phyloP scores from a whole-genome alignment of 2,329 filamentous ascomycete species.

The Fulvia fulva region DNA sequence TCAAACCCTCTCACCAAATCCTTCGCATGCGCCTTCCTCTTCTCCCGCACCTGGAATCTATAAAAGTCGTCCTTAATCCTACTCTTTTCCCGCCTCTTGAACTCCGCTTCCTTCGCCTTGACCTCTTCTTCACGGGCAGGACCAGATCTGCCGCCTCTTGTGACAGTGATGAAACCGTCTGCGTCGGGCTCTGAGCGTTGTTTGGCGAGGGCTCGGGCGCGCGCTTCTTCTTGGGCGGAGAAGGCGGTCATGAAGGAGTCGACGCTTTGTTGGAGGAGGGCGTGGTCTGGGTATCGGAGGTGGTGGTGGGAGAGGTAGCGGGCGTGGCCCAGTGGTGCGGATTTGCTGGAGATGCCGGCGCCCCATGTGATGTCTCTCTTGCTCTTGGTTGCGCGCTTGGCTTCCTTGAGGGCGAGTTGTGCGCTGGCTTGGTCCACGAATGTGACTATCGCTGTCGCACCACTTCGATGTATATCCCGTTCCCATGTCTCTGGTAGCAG shows the following conservation, averaged over 20 bases:
- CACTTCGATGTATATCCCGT: slow-evolving; percentile 64
- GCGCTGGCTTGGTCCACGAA: slow-evolving; percentile 81
- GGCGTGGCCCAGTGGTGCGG: slow-evolving; percentile 53
- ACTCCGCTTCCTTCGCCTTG: slow-evolving; percentile 58
- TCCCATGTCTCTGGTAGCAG: slow-evolving; percentile 69
- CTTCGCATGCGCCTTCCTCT: slow-evolving; percentile 69
- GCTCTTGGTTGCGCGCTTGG: slow-evolving; percentile 55
- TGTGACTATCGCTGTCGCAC: slow-evolving; percentile 73
- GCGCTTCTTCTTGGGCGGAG: slow-evolving; percentile 60
- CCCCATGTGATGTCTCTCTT: slow-evolving; percentile 67
- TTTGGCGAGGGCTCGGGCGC: slow-evolving; percentile 58
- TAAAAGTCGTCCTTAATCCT: slow-evolving; percentile 71
- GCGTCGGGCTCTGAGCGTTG: slow-evolving; percentile 80
- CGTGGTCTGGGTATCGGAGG: slow-evolving; percentile 65
- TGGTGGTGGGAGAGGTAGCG: slow-evolving; percentile 62
- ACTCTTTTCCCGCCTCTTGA: slow-evolving; percentile 57
- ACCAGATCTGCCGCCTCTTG: slow-evolving; percentile 68
- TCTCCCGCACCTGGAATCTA: slow-evolving; percentile 76
- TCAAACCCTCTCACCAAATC: slow-evolving; percentile 69
- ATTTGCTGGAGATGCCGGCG: slow-evolving; percentile 52
- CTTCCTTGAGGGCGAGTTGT: slow-evolving; percentile 72
- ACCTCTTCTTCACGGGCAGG: slow-evolving; percentile 64
- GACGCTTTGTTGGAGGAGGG: slow-evolving; percentile 65
- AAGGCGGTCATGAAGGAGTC: slow-evolving; percentile 87
- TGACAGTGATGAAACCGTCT: slow-evolving; percentile 93